Conservation (phyloP, 2,329 filamentous ascomycete genomes). For the Fusarium avenaceum region DNA sequence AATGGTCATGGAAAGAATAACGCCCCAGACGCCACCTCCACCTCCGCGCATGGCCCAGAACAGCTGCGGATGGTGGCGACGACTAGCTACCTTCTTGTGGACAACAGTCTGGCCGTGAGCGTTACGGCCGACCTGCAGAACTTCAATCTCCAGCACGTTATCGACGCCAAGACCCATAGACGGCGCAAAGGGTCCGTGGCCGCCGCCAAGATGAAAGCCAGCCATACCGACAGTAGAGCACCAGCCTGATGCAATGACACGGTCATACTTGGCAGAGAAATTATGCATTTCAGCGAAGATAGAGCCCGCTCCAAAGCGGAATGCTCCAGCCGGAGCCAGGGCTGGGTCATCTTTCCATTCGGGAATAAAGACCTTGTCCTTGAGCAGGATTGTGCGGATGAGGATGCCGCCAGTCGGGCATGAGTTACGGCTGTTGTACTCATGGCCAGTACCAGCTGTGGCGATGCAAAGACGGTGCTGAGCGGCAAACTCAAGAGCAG, state of each 20-base stretch:
- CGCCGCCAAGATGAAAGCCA: conserved; percentile 8
- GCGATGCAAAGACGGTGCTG: conserved; percentile 4
- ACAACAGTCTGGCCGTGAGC: background rate
- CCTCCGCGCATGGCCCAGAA: conserved; percentile 17
- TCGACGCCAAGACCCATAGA: conserved; percentile 15
- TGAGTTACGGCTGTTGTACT: conserved; percentile 14
- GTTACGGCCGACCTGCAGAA: background rate
- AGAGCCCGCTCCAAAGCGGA: background rate
- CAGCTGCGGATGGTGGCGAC: background rate
- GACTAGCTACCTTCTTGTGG: background rate
- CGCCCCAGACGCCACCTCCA: conserved; percentile 4
- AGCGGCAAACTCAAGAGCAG: conserved; percentile 1
- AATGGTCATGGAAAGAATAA: conserved; percentile 9
- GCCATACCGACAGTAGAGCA: conserved; percentile 12
- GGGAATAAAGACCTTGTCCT: background rate
- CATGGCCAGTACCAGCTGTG: conserved; percentile 8
- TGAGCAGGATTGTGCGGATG: conserved; percentile 10
- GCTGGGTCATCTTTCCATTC: background rate
- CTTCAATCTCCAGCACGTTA: conserved; percentile 11
- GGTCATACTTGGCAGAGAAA: background rate
- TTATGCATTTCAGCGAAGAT: conserved; percentile 10
- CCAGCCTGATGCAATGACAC: conserved; percentile 1
- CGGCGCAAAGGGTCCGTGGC: conserved; percentile 9
- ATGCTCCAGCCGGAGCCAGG: background rate
- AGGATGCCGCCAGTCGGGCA: conserved; percentile 15